These are phyloP conservation scores for Ogataea hybrid DNA, from an alignment of 1,139 yeast genomes.

Conservation along the genomic window DNA sequence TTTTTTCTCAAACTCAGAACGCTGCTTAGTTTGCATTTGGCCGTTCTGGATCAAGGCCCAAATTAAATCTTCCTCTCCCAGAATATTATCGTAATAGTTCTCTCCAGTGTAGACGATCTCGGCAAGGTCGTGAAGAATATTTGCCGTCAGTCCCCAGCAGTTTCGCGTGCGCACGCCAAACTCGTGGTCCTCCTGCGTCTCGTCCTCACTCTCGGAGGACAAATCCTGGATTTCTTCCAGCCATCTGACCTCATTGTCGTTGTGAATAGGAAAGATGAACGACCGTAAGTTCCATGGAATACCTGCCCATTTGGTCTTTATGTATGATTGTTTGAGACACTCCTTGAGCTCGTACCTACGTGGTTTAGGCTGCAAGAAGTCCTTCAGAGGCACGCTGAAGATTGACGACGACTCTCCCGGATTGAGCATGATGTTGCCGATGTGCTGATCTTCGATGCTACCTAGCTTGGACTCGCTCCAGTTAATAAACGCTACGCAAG, in stretches of 20 bases:
- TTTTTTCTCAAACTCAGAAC: slow-evolving; percentile 42
- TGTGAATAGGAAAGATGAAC: slow-evolving; percentile 55
- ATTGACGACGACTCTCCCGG: slow-evolving; percentile 73
- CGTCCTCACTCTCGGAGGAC: slow-evolving; percentile 52
- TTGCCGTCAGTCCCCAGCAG: slow-evolving; percentile 93
- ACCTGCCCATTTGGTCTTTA: slow-evolving; percentile 63
- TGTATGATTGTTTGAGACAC: slow-evolving; percentile 43
- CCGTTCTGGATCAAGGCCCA: slow-evolving; percentile 49
- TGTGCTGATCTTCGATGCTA: slow-evolving; percentile 29
- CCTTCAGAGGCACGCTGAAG: slow-evolving; percentile 66
- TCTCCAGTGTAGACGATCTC: slow-evolving; percentile 47
- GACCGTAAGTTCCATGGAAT: slow-evolving; percentile 64
- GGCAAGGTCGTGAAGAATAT: slow-evolving; percentile 77
- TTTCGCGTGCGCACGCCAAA: slow-evolving; percentile 46
- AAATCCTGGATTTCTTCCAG: slow-evolving; percentile 56
- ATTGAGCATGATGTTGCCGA: slow-evolving; percentile 41
- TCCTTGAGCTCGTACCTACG: slow-evolving; percentile 38
- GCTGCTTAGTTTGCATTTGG: slow-evolving; percentile 36
- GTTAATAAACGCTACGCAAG: slow-evolving; percentile 69
- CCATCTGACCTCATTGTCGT: slow-evolving; percentile 60
- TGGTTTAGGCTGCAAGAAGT: slow-evolving; percentile 47
- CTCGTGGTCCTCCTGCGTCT: slow-evolving; percentile 35
- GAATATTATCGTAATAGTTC: slow-evolving; percentile 31
- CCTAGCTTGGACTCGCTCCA: slow-evolving; percentile 31
- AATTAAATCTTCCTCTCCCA: slow-evolving; percentile 69